Percentiles rank a stretch among this genome's conserved stretches.
Evolutionary conservation across 2,329 filamentous ascomycete species (phyloP).

Genomic region (Stachybotrys chlorohalonatus): DNA sequence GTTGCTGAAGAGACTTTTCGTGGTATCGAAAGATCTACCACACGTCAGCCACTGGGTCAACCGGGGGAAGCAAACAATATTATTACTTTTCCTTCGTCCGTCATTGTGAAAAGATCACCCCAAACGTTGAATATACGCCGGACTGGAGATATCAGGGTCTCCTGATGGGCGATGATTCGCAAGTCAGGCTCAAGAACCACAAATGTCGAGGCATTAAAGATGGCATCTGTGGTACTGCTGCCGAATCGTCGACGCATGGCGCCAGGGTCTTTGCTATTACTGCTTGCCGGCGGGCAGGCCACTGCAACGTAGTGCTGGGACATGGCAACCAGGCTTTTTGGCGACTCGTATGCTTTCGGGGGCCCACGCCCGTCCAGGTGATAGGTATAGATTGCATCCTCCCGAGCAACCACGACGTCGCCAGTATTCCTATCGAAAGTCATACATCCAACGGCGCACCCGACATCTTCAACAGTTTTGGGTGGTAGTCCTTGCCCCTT

Average conservation of each 20-base stretch:
- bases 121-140: conserved; percentile 77
- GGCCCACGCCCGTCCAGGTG: conserved; percentile 75
- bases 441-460: conserved; percentile 94
- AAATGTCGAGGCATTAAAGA: conserved; percentile 83
- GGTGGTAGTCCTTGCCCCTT: conserved; percentile 84
- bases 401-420: conserved; percentile 83
- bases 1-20: conserved; percentile 83
- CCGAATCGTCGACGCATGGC: conserved; percentile 65
- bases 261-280: conserved; percentile 47
- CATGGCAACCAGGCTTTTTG: conserved; percentile 72
- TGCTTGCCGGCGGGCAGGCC: conserved; percentile 60
- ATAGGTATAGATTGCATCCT: conserved; percentile 95
- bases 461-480: conserved; percentile 78
- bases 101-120: conserved; percentile 87
- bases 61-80: conserved; percentile 3
- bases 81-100: conserved; percentile 77
- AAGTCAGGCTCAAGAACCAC: conserved; percentile 87
- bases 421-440: conserved; percentile 70
- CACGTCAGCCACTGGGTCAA: conserved; percentile 5
- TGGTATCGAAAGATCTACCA: conserved; percentile 72
- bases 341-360: conserved; percentile 83
- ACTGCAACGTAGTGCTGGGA: conserved; percentile 83
- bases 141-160: conserved; percentile 73
- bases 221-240: conserved; percentile 56
- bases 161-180: conserved; percentile 81